Evolutionary conservation across 768 basidiomycete genomes (phyloP).

Genomic region (Coprinopsis cinerea): DNA sequence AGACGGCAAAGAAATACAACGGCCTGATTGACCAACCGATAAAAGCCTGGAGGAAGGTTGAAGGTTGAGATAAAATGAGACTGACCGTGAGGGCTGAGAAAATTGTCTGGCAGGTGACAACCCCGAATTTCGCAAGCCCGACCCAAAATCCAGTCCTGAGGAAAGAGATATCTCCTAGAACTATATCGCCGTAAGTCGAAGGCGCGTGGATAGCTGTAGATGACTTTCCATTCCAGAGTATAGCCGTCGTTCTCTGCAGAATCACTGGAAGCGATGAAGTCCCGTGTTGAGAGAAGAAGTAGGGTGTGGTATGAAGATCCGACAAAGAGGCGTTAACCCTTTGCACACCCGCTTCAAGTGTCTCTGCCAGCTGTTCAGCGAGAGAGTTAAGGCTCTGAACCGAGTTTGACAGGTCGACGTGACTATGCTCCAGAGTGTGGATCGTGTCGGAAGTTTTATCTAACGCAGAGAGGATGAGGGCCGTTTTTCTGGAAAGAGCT

Average conservation of each 20-base stretch:
- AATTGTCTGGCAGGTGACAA: slow-evolving; percentile 1
- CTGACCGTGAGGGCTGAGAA: neutral
- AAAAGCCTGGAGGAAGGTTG: neutral
- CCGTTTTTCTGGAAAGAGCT: neutral
- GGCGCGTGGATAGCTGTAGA: neutral
- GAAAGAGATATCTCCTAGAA: neutral
- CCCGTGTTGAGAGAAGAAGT: neutral
- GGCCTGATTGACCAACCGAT: neutral
- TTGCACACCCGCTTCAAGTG: neutral
- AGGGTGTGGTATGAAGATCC: neutral
- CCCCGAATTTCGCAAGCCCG: neutral
- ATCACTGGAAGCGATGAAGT: neutral
- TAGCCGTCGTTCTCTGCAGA: neutral
- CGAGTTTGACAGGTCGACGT: neutral
- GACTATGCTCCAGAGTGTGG: neutral
- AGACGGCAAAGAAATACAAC: neutral
- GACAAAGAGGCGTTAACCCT: neutral
- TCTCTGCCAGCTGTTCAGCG: neutral
- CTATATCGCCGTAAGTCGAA: neutral
- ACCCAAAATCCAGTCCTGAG: neutral
- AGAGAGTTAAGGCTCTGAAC: neutral
- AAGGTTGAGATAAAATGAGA: neutral
- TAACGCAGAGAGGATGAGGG: neutral
- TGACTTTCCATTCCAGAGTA: neutral
- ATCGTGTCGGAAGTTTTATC: neutral